Percentiles rank a stretch among this genome's conserved stretches.
Evolutionary conservation across 2,329 filamentous ascomycete genomes (phyloP).

Genomic region (Scedosporium aurantiacum): DNA sequence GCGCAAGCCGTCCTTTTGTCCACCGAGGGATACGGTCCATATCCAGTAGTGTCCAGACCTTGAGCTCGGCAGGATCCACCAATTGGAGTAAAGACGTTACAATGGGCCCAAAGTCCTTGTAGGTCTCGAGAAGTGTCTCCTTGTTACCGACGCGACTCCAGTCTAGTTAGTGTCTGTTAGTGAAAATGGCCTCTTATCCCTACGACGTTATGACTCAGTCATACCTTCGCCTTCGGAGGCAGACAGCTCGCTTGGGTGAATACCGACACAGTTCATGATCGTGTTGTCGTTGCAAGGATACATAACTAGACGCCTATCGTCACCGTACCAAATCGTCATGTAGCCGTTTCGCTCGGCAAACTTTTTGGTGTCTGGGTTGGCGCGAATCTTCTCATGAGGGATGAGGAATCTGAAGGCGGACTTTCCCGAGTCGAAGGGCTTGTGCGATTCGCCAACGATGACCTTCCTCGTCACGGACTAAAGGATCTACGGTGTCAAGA

Average conservation of each 20-base stretch:
- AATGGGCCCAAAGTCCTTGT: slow-evolving; percentile 29
- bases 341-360: slow-evolving; percentile 10
- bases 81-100: slow-evolving; percentile 28
- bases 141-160: slow-evolving; percentile 28
- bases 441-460: slow-evolving; percentile 13
- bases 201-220: slow-evolving; percentile 6
- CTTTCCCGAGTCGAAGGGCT: slow-evolving; percentile 35
- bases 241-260: slow-evolving; percentile 29
- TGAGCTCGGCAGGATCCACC: slow-evolving; percentile 33
- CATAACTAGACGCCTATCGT: slow-evolving; percentile 32
- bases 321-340: slow-evolving; percentile 22
- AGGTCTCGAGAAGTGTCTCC: slow-evolving; percentile 24
- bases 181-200: neutral
- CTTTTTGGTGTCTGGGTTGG: slow-evolving; percentile 12
- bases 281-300: slow-evolving; percentile 35
- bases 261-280: slow-evolving; percentile 36
- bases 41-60: slow-evolving; percentile 50
- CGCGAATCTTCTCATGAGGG: slow-evolving; percentile 22
- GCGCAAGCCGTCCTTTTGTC: slow-evolving; percentile 38
- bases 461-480: slow-evolving; percentile 16
- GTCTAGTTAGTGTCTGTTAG: slow-evolving; percentile 13
- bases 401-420: slow-evolving; percentile 46
- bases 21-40: slow-evolving; percentile 48
- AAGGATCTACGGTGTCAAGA: neutral
- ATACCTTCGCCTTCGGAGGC: slow-evolving; percentile 8